Conservation (phyloP, 2,329 filamentous ascomycete species). For the Xylaria sp. region DNA sequence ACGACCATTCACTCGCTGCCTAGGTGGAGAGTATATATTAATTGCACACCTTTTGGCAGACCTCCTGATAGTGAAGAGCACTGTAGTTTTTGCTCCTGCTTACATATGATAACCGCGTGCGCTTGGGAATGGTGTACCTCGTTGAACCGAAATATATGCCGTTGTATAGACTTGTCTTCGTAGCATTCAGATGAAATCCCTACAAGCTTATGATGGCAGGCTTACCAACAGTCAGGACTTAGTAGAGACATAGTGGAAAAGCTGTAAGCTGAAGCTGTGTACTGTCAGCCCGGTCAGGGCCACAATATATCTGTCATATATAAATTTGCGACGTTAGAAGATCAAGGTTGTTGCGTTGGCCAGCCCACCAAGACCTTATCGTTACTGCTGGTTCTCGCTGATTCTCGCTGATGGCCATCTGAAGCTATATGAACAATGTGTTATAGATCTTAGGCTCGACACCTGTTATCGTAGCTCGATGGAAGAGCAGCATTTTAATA, state of each 20-base stretch:
- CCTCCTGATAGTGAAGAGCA: conserved; percentile 21
- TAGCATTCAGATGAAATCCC: conserved; percentile 9
- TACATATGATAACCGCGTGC: conserved; percentile 19
- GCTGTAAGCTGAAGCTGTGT: background rate
- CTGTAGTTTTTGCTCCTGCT: conserved; percentile 1
- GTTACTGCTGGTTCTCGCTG: background rate
- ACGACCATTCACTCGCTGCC: conserved; percentile 12
- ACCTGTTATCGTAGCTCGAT: conserved; percentile 10
- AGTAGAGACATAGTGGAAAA: background rate
- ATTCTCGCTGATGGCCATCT: background rate
- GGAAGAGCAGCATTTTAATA: conserved; percentile 22
- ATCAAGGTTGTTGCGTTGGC: background rate
- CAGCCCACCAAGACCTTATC: conserved; percentile 6
- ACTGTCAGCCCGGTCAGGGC: background rate
- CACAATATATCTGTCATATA: conserved; percentile 1
- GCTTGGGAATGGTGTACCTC: background rate
- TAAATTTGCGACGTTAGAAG: conserved; percentile 3
- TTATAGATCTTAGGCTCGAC: conserved; percentile 16
- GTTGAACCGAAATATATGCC: conserved; percentile 2
- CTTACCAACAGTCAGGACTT: conserved; percentile 21
- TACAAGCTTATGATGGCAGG: background rate
- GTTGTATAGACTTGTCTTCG: conserved; percentile 5
- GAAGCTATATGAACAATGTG: conserved; percentile 9
- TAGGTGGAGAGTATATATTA: conserved; percentile 29
- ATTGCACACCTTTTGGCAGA: conserved; percentile 33